Base-by-base conservation (phyloP, 331 rosid genomes). In the Acacia concinna region DNA sequence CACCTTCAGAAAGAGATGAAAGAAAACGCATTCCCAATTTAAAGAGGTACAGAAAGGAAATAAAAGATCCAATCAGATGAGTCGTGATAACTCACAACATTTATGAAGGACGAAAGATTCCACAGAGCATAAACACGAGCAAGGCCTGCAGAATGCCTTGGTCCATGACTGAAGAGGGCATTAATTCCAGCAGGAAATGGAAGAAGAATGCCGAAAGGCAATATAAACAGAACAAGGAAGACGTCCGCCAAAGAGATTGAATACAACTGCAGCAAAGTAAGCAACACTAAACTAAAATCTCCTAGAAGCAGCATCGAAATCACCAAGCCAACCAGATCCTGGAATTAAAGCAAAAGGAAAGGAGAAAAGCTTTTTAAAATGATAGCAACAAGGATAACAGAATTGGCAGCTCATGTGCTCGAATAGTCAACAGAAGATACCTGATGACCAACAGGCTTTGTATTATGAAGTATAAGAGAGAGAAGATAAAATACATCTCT, bases 391-490 rank as follows among this genome's bases (percentile, higher is more conserved):
- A 57, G 38, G 27, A 66, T 23, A 82, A 73, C 64, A n/a, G 31
- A 79, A 73, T 51, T 41, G 4, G 28, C 7, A 54, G 68, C 44
- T n/a, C 77, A 37, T 10, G 47, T 51, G 54, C 77, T 32, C 54
- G 13, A 76, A 83, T 49, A 41, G 69, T 43, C 84, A 85, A 71
- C 77, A 40, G 52, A 76, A 75, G 74, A 82, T 90, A 96, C 99
- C 99, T 93, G 99, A 84, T 96, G 98, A 57, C 98, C 98, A 85
- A 96, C 99, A 72, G 98, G 99, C 88, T 89, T 96, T 73, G 98
- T 88, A 79, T 90, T 93, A 80, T 88, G 97, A 82, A 93, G 97
- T 68, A 93, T 81, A 69, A 88, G 86, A 84, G 97, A 96, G 93
- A 96, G 92, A 89, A 85, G 86, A 87, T 83, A 93, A 90, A 91